A percentile compares a stretch with the other conserved stretches of the same genome.
phyloP scores from a whole-genome alignment of 2,329 filamentous ascomycete genomes.

The Pseudogymnoascus verrucosus region DNA sequence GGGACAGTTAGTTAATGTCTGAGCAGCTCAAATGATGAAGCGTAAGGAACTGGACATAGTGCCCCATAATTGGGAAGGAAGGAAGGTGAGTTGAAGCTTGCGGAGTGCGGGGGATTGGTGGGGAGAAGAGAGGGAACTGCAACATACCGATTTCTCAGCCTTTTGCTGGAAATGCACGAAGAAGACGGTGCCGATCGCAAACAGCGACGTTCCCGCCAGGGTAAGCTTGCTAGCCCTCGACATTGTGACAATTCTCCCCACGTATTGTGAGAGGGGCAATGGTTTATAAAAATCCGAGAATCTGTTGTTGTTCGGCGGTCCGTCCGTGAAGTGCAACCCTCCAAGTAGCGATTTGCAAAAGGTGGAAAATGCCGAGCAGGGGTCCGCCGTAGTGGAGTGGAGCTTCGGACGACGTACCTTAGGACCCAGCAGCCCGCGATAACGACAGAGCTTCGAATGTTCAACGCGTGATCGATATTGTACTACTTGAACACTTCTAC shows the following conservation, averaged over 20 bases:
- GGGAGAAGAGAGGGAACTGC: not conserved
- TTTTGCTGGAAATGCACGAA: conserved; percentile 88
- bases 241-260: conserved; percentile 45
- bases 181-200: conserved; percentile 67
- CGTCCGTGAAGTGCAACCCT: conserved; percentile 1
- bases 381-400: conserved; percentile 18
- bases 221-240: conserved; percentile 86
- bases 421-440: conserved; percentile 1
- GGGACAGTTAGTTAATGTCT: conserved; percentile 27
- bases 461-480: conserved; percentile 16
- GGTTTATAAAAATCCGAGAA: not conserved
- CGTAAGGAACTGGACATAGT: conserved; percentile 15
- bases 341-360: conserved; percentile 5
- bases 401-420: conserved; percentile 16
- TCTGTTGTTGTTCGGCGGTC: not conserved
- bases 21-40: not conserved
- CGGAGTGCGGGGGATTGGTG: not conserved
- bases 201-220: conserved; percentile 66
- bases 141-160: conserved; percentile 68
- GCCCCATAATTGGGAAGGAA: not conserved
- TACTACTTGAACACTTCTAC: conserved; percentile 12
- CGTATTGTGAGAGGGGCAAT: not conserved
- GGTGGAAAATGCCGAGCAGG: conserved; percentile 21
- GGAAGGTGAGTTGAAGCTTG: not conserved
- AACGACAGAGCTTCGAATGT: conserved; percentile 7